Base-by-base conservation (phyloP, 805 yeast species). In the Pichia occidentalis region DNA sequence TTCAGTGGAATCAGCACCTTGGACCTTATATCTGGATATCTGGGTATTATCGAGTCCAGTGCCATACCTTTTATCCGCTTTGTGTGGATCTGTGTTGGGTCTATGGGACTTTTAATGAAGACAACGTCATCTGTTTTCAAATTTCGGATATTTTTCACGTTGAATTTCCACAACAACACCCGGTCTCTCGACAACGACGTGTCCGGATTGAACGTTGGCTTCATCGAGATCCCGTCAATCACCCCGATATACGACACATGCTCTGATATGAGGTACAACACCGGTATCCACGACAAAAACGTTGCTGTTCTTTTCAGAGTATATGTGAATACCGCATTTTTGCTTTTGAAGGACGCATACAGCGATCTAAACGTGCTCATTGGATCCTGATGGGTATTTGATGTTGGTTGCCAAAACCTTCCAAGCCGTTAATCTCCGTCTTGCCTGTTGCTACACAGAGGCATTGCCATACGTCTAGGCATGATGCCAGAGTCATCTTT, bases 151-250 rank as follows among this genome's bases (percentile, higher is more conserved):
- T 60, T 52, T 37, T 71, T 67, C 12, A 74, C 58, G 20, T 73
- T 71, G 60, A 65, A 78, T 54, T 84, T 85, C 72, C 81, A 75
- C 13, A 88, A 64, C 3, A 84, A 49, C 1, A 85, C 86, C 61
- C 80, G 71, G 51, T 81, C 87, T 5, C 47, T 66, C 57, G 64
- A 57, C n/a, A 38, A 27, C 5, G 46, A 39, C 46, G 60, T 59
- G 31, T 59, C 68, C 16, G 72, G 73, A 58, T 88, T 88, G 52
- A 87, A 71, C 0, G 95, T 75, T 1, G 97, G 97, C 36, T 83
- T 69, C 97, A 88, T 88, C 18, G 95, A 85, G 27, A 71, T 60
- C 2, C 97, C 97, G 30, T 78, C 72, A 13, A 87, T 73, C 58
- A 76, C 73, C 12, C 85, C 84, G 20, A 87, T 70, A 60, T 77